Conservation (phyloP, 2,329 filamentous ascomycete species). For the Lachnellula cervina region DNA sequence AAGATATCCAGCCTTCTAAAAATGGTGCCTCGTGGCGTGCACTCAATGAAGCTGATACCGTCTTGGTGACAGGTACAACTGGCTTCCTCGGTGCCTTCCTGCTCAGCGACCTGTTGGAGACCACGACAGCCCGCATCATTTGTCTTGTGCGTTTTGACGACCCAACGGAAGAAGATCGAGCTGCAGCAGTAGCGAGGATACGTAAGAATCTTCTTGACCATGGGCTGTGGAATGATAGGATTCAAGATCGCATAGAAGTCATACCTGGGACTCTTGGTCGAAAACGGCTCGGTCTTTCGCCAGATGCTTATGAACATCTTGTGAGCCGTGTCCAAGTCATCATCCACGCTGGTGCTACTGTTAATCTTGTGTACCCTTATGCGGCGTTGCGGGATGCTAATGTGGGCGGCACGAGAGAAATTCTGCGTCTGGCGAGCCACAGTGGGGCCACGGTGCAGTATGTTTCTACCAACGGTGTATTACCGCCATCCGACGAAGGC, state of each 20-base stretch:
- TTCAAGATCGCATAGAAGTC: slow-evolving; percentile 74
- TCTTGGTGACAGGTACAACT: slow-evolving; percentile 82
- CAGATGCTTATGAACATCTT: slow-evolving; percentile 60
- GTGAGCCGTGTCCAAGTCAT: slow-evolving; percentile 65
- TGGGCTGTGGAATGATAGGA: slow-evolving; percentile 70
- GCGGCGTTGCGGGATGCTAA: slow-evolving; percentile 70
- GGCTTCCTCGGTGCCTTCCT: slow-evolving; percentile 84
- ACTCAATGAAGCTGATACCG: slow-evolving; percentile 42
- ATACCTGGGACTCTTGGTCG: slow-evolving; percentile 68
- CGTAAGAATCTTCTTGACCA: slow-evolving; percentile 73
- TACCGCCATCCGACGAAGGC: slow-evolving; percentile 62
- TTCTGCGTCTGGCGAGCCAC: slow-evolving; percentile 64
- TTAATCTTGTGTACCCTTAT: slow-evolving; percentile 78
- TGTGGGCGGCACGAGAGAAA: slow-evolving; percentile 72
- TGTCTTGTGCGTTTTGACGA: slow-evolving; percentile 75
- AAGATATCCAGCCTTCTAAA: slow-evolving; percentile 57
- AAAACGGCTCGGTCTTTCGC: slow-evolving; percentile 62
- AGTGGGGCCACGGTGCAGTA: slow-evolving; percentile 71
- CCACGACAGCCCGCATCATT: slow-evolving; percentile 48
- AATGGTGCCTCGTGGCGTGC: slow-evolving; percentile 35
- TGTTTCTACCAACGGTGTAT: slow-evolving; percentile 73
- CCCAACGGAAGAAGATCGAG: slow-evolving; percentile 57
- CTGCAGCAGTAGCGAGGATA: slow-evolving; percentile 66
- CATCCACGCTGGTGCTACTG: slow-evolving; percentile 71
- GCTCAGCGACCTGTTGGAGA: slow-evolving; percentile 65